These are phyloP conservation scores for Pyricularia grisea DNA, from an alignment of 2,329 filamentous ascomycete genomes.

Conservation along the genomic window DNA sequence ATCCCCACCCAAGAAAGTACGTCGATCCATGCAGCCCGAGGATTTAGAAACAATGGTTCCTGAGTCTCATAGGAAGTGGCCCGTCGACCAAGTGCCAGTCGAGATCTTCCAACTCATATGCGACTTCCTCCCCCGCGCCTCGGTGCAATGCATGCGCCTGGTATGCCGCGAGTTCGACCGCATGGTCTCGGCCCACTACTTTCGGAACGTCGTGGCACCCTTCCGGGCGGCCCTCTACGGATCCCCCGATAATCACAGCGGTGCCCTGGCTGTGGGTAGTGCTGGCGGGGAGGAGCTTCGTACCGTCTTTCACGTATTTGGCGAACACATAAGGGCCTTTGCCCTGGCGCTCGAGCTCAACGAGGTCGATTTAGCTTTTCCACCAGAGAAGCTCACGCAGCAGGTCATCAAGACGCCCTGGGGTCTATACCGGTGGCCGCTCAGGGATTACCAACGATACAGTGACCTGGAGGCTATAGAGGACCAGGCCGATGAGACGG, in stretches of 20 bases:
- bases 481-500: slow-evolving; percentile 52
- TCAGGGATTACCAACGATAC: slow-evolving; percentile 48
- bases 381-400: slow-evolving; percentile 46
- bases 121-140: slow-evolving; percentile 42
- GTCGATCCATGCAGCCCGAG: not conserved
- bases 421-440: slow-evolving; percentile 58
- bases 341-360: slow-evolving; percentile 62
- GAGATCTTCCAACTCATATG: slow-evolving; percentile 54
- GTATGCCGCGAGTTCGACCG: slow-evolving; percentile 44
- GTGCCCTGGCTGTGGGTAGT: not conserved
- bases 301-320: slow-evolving; percentile 49
- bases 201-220: slow-evolving; percentile 53
- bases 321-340: slow-evolving; percentile 49
- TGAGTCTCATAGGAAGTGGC: not conserved
- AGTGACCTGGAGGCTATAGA: slow-evolving; percentile 50
- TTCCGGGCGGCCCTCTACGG: slow-evolving; percentile 57
- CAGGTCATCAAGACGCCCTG: slow-evolving; percentile 48
- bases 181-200: slow-evolving; percentile 31
- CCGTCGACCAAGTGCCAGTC: slow-evolving; percentile 34
- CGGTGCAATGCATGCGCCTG: slow-evolving; percentile 51
- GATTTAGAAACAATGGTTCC: not conserved
- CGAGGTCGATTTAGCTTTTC: slow-evolving; percentile 36
- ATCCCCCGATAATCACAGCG: slow-evolving; percentile 4
- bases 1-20: not conserved
- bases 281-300: not conserved